These are phyloP conservation scores for Boletellus emodensis DNA, from an alignment of 768 basidiomycete species.

Conservation along the genomic window DNA sequence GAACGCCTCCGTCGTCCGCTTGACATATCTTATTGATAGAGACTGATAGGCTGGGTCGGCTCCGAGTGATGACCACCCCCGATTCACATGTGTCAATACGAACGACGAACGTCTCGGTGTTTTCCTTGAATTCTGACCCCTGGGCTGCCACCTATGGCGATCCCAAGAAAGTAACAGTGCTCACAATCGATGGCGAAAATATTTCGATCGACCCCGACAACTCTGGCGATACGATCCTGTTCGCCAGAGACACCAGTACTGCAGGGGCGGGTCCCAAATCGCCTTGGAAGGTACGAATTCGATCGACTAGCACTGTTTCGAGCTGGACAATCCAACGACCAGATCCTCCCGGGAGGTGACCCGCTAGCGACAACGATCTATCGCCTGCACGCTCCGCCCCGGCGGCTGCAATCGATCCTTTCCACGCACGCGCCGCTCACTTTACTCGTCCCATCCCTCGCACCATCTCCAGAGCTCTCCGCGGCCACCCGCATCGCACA, in stretches of 20 bases:
- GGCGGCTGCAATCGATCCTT: conserved; percentile 65
- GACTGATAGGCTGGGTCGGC: conserved; percentile 16
- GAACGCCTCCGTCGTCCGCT: conserved; percentile 12
- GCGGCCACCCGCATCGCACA: conserved; percentile 66
- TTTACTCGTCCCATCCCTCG: conserved; percentile 48
- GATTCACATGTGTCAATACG: conserved; percentile 11
- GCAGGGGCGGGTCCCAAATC: not conserved
- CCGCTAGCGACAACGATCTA: not conserved
- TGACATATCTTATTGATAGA: not conserved
- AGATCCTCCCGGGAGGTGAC: conserved; percentile 7
- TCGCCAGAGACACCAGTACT: conserved; percentile 3
- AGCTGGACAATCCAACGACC: not conserved
- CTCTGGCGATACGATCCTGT: conserved; percentile 3
- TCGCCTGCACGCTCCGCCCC: conserved; percentile 11
- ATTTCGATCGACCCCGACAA: not conserved
- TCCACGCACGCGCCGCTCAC: conserved; percentile 48
- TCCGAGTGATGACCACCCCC: conserved; percentile 10
- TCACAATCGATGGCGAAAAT: conserved; percentile 15
- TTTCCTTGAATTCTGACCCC: conserved; percentile 17
- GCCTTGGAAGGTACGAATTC: conserved; percentile 24
- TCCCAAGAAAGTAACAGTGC: not conserved
- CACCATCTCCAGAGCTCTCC: conserved; percentile 37
- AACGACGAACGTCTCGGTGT: conserved; percentile 24
- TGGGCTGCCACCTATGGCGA: not conserved
- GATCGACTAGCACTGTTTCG: not conserved